A percentile compares a stretch with the other conserved stretches of the same genome.
Evolutionary conservation across 2,329 filamentous ascomycete genomes (phyloP).

Genomic region (Plectosphaerella sp.): DNA sequence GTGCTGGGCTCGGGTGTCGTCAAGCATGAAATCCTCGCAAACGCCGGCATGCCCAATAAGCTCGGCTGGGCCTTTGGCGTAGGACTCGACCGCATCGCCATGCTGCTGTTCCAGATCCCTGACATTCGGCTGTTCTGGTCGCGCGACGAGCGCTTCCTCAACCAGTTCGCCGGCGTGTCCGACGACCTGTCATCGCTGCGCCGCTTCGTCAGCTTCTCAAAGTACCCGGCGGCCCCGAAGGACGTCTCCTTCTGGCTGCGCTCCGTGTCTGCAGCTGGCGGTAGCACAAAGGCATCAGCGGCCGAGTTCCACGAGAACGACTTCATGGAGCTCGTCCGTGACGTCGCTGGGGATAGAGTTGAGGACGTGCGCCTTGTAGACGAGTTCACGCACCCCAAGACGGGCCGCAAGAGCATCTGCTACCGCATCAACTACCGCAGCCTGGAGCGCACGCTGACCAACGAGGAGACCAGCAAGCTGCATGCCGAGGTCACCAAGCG

Average conservation of each 20-base stretch:
- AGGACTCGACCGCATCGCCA: slow-evolving; percentile 90
- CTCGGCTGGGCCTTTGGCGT: slow-evolving; percentile 95
- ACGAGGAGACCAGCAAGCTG: slow-evolving; percentile 70
- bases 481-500: slow-evolving; percentile 64
- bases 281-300: slow-evolving; percentile 33
- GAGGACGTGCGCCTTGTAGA: slow-evolving; percentile 86
- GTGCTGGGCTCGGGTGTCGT: slow-evolving; percentile 90
- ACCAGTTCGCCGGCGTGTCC: slow-evolving; percentile 69
- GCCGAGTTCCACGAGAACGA: slow-evolving; percentile 85
- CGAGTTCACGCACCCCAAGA: slow-evolving; percentile 84
- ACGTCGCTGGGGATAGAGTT: slow-evolving; percentile 74
- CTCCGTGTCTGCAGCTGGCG: slow-evolving; percentile 40
- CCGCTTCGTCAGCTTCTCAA: slow-evolving; percentile 84
- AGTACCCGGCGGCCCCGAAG: slow-evolving; percentile 82
- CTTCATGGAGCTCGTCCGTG: slow-evolving; percentile 90
- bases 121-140: slow-evolving; percentile 98
- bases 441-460: slow-evolving; percentile 84
- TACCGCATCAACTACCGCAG: slow-evolving; percentile 94
- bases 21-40: slow-evolving; percentile 73
- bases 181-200: slow-evolving; percentile 42
- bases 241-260: slow-evolving; percentile 92
- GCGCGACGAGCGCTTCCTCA: slow-evolving; percentile 75
- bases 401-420: slow-evolving; percentile 76
- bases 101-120: slow-evolving; percentile 93
- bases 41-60: slow-evolving; percentile 69